Conservation (phyloP, 2,329 filamentous ascomycete species). For the Aspergillus glaucus region DNA sequence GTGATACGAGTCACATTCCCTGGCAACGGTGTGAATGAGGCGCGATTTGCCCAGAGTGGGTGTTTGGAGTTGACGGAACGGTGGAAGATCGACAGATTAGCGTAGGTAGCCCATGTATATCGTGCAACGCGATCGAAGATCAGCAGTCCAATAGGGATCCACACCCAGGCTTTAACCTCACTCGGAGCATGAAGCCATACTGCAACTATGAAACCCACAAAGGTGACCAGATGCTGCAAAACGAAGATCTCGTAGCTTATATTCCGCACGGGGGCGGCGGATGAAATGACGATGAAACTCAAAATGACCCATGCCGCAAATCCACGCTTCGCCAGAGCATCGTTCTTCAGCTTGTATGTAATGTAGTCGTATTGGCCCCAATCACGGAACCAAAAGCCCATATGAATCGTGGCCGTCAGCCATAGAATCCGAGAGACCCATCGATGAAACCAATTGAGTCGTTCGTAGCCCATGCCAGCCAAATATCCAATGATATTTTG, state of each 20-base stretch:
- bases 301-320: conserved; percentile 49
- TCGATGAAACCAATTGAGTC: conserved; percentile 49
- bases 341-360: conserved; percentile 41
- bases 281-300: conserved; percentile 47
- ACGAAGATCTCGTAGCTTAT: conserved; percentile 51
- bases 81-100: conserved; percentile 40
- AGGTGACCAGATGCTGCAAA: conserved; percentile 48
- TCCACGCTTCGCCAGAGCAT: conserved; percentile 45
- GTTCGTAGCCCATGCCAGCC: conserved; percentile 44
- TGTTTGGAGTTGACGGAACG: conserved; percentile 10
- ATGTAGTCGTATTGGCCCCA: conserved; percentile 50
- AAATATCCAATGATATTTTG: conserved; percentile 48
- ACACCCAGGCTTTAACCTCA: conserved; percentile 41
- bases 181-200: conserved; percentile 45
- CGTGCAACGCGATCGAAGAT: conserved; percentile 40
- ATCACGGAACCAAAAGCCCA: conserved; percentile 49
- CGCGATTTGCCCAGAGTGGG: conserved; percentile 35
- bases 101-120: conserved; percentile 29
- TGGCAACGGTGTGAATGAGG: conserved; percentile 45
- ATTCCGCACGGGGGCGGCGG: conserved; percentile 44
- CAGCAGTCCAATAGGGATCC: conserved; percentile 43
- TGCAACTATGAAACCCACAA: conserved; percentile 43
- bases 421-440: conserved; percentile 48
- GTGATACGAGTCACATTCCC: conserved; percentile 53
- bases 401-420: conserved; percentile 49